Evolutionary conservation across 148 eudicot species (phyloP), one percentile per base, ranked within the genome.

Genomic region (Camellia japonica): DNA sequence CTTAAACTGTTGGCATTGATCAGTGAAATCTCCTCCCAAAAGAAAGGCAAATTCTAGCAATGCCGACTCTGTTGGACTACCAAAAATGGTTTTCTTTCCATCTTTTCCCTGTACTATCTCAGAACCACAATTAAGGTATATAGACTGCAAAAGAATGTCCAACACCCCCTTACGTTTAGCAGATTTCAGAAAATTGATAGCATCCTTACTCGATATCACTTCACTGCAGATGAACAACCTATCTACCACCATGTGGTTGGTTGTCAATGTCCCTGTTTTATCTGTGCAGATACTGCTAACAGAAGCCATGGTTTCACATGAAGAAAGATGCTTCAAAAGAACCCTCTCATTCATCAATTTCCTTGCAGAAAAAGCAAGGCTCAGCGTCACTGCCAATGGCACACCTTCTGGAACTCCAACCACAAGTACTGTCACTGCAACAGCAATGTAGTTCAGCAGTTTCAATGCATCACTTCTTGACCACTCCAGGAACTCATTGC

Each of bases 341-440:
- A 96, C 98, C 80, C 83, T 91, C 49, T 95, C 92, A 56, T 66
- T 86, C 96, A 95, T 95, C 70, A 95, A 82, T 68, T 93, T 88
- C 83, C 93, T 93, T 97, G 93, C 93, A 6, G 98, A 96, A 84
- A 92, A 94, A 7, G 98, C 98, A 84, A 94, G 95, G 76, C 98
- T 94, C 19, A 94, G 86, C 19, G 98, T 95, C 81, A 95, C 98
- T 14, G 97, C 98, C 82, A 95, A 82, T n/a, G 98, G 98, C 42
- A 95, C 79, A 68, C 97, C 98, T 85, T 95, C 98, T 49, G 98
- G 98, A 68, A 95, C 98, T 30, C 97, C 98, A 78, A 95, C 98
- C 69, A 95, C 98, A 65, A 95, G 85, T 20, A 93, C 91, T 43
- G 98, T 95, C 23, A 95, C 97, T 46, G 97, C 97, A 19, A 85